Evolutionary conservation across 139 green algal genomes (phyloP).

Genomic region (Diplosphaera chodatii): DNA sequence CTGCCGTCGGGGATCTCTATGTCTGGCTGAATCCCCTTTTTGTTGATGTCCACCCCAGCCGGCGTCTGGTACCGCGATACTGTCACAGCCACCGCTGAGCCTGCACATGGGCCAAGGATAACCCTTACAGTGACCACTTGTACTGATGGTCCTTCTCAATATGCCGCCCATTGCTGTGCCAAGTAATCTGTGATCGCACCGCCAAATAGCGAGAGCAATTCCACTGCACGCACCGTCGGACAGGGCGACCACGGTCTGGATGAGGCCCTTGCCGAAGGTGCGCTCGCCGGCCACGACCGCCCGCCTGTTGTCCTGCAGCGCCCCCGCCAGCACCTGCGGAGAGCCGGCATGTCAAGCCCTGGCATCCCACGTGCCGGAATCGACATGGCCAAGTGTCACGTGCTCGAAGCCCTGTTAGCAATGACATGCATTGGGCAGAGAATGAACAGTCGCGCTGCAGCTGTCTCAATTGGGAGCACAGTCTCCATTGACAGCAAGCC

Average conservation of each 20-base stretch:
- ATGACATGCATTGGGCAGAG: no score
- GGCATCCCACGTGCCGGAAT: no score
- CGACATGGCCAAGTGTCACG: no score
- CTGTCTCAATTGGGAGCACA: no score
- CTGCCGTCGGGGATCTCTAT: slow-evolving; percentile 7
- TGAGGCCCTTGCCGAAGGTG: slow-evolving; percentile 97
- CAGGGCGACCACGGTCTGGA: slow-evolving; percentile 91
- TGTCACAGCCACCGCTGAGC: slow-evolving; percentile 89
- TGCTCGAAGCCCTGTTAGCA: no score
- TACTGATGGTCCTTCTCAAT: no score
- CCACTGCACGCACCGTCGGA: slow-evolving; percentile 43
- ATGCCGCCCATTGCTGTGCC: no score
- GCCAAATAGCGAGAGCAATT: no score
- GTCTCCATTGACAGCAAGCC: no score
- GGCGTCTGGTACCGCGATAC: slow-evolving; percentile 82
- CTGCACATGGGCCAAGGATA: not conserved
- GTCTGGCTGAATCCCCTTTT: slow-evolving; percentile 26
- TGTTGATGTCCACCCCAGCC: slow-evolving; percentile 70
- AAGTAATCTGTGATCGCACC: no score
- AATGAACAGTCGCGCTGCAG: no score
- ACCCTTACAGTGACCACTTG: no score
- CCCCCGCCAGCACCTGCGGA: slow-evolving; percentile 81
- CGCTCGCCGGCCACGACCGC: slow-evolving; percentile 67
- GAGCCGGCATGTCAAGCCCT: not conserved
- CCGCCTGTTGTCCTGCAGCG: slow-evolving; percentile 84